Conservation (phyloP, 768 basidiomycete genomes). For the Amanita jacksonii region DNA sequence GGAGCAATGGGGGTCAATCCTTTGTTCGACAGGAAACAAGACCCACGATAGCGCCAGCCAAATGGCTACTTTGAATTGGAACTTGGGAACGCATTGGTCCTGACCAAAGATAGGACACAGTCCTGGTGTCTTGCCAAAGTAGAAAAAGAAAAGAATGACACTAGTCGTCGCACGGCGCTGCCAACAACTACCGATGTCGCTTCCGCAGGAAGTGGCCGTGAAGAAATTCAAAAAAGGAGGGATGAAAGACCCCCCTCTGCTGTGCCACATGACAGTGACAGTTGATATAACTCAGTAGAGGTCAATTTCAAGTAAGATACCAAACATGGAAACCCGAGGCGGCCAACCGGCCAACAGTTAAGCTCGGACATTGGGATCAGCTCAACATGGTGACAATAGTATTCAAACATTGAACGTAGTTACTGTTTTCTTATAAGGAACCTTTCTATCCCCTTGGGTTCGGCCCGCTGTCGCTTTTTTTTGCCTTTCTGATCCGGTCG, state of each 20-base stretch:
- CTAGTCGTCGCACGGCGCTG: neutral
- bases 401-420: slow-evolving; percentile 2
- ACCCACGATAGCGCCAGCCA: slow-evolving; percentile 28
- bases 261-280: neutral
- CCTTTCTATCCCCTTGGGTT: slow-evolving; percentile 28
- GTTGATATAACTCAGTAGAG: neutral
- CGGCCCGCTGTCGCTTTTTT: slow-evolving; percentile 24
- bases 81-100: neutral
- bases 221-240: neutral
- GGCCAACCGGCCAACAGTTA: neutral
- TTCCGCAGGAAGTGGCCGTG: neutral
- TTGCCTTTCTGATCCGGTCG: slow-evolving; percentile 11
- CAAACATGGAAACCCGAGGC: no score
- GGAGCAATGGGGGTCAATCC: neutral
- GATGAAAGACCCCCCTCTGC: neutral
- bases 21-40: neutral
- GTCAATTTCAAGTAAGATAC: no score
- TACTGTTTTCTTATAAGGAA: slow-evolving; percentile 27
- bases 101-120: neutral
- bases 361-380: no score
- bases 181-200: neutral
- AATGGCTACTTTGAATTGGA: neutral
- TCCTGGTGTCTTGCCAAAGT: neutral
- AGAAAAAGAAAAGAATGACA: neutral
- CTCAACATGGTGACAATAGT: no score